A percentile compares a stretch with the other conserved stretches of the same genome.
Conservation (phyloP, 169 alveolate species). For the Babesia sp. region DNA sequence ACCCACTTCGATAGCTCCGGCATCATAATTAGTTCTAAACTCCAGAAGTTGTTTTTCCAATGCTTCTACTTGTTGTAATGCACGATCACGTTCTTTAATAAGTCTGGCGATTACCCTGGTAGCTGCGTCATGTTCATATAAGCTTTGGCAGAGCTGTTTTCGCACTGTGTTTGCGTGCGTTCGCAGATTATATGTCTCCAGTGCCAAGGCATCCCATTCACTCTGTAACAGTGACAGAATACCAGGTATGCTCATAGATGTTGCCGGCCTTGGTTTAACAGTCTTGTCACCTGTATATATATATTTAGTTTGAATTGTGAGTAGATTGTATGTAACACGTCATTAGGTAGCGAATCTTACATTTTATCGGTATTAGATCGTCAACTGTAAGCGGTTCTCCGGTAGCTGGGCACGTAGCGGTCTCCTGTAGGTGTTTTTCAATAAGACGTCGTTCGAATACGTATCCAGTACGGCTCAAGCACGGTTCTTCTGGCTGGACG, state of each 20-base stretch:
- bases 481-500: slow-evolving; percentile 84
- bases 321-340: neutral
- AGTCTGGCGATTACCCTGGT: slow-evolving; percentile 95
- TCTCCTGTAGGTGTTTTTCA: slow-evolving; percentile 79
- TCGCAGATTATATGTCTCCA: slow-evolving; percentile 90
- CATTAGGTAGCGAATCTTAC: too few species aligned
- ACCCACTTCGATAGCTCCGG: slow-evolving; percentile 68
- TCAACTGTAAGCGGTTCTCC: slow-evolving; percentile 75
- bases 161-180: slow-evolving; percentile 85
- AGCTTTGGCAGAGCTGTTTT: slow-evolving; percentile 93
- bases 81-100: slow-evolving; percentile 92
- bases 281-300: slow-evolving; percentile 63
- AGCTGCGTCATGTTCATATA: slow-evolving; percentile 98
- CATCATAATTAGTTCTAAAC: slow-evolving; percentile 69
- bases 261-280: slow-evolving; percentile 90
- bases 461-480: slow-evolving; percentile 83
- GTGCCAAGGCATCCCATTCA: slow-evolving; percentile 95
- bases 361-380: slow-evolving; percentile 76
- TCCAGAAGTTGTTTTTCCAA: slow-evolving; percentile 76
- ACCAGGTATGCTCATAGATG: slow-evolving; percentile 92
- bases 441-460: slow-evolving; percentile 81
- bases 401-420: slow-evolving; percentile 81
- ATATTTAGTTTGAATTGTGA: neutral
- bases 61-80: slow-evolving; percentile 81
- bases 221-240: slow-evolving; percentile 86